Evolutionary conservation across 2,329 filamentous ascomycete genomes (phyloP).

Genomic region (Epichloe sp.): DNA sequence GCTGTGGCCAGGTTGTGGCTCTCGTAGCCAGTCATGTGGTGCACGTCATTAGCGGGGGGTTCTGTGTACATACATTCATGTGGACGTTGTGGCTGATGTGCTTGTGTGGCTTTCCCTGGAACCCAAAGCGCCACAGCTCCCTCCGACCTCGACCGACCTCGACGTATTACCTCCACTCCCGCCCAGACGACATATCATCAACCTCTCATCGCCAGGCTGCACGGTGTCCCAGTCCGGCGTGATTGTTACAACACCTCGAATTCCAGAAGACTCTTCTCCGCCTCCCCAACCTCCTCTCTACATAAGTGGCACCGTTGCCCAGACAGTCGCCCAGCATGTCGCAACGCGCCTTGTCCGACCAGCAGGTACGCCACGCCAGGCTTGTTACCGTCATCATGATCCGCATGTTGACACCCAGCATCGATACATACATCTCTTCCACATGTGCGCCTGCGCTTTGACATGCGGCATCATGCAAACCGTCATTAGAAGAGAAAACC

Average conservation of each 20-base stretch:
- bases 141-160: not conserved
- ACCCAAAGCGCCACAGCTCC: conserved; percentile 18
- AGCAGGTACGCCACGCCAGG: conserved; percentile 57
- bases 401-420: conserved; percentile 8
- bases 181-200: conserved; percentile 4
- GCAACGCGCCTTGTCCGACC: conserved; percentile 93
- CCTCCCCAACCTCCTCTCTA: conserved; percentile 13
- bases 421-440: conserved; percentile 7
- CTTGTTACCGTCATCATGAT: conserved; percentile 4
- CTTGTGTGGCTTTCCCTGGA: not conserved
- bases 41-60: not conserved
- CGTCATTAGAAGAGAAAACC: not conserved
- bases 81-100: not conserved
- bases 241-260: not conserved
- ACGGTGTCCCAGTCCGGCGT: not conserved
- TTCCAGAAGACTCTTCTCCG: not conserved
- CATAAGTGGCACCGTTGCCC: conserved; percentile 1
- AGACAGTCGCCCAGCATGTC: conserved; percentile 54
- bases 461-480: not conserved
- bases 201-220: not conserved
- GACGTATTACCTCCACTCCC: conserved; percentile 6
- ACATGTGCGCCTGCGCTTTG: too few relatives aligned
- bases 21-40: conserved; percentile 1
- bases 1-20: too few relatives aligned
- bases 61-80: not conserved